A percentile compares a stretch with the other conserved stretches of the same genome.
These are phyloP conservation scores for Sugiyamaella boreocaroliniensis DNA, from an alignment of 805 yeast species.

Conservation along the genomic window DNA sequence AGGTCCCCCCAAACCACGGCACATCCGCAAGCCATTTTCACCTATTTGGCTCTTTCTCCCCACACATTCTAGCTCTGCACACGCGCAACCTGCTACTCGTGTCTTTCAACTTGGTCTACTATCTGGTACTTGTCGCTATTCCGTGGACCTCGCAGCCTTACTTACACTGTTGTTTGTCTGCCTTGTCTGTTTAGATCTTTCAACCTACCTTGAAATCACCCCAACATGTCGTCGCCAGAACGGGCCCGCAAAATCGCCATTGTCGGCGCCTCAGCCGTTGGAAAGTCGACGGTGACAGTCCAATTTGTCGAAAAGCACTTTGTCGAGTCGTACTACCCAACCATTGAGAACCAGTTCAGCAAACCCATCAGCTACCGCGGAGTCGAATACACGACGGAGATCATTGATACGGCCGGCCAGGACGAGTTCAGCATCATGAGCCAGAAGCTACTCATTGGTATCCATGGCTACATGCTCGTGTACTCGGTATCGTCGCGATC, in stretches of 20 bases:
- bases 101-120: no score
- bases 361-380: slow-evolving; percentile 52
- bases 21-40: no score
- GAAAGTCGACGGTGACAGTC: slow-evolving; percentile 64
- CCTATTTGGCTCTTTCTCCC: no score
- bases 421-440: slow-evolving; percentile 69
- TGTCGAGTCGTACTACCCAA: slow-evolving; percentile 72
- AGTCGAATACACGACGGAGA: slow-evolving; percentile 61
- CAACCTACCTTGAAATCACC: no score
- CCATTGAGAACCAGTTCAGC: slow-evolving; percentile 67
- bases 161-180: neutral
- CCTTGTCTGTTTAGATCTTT: no score
- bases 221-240: slow-evolving; percentile 14
- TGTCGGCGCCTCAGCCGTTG: slow-evolving; percentile 73
- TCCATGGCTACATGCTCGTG: slow-evolving; percentile 65
- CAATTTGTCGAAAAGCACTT: slow-evolving; percentile 70
- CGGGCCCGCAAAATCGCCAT: slow-evolving; percentile 65
- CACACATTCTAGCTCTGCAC: no score
- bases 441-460: slow-evolving; percentile 60
- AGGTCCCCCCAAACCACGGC: no score
- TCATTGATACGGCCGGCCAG: slow-evolving; percentile 79
- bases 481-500: slow-evolving; percentile 64
- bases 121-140: neutral
- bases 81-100: no score
- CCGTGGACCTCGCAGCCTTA: neutral